Evolutionary conservation across 805 yeast genomes (phyloP).

Genomic region (Starmerella vaccinii): DNA sequence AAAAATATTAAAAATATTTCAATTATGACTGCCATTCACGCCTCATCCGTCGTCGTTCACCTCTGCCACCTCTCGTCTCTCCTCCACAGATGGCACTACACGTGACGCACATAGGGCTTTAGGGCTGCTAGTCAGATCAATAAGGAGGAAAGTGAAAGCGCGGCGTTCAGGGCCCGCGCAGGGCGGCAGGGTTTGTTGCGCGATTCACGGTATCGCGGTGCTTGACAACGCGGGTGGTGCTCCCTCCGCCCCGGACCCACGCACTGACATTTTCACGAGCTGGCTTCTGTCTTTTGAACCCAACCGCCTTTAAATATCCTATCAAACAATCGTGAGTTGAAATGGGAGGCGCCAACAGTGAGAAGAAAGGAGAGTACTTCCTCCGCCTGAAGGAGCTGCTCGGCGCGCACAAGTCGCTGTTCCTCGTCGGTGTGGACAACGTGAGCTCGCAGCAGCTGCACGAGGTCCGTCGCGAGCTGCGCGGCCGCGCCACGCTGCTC

Average conservation of each 20-base stretch:
- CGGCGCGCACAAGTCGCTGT: slow-evolving; percentile 95
- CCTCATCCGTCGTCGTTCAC: too few relatives aligned
- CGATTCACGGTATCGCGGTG: slow-evolving; percentile 1
- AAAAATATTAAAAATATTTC: too few relatives aligned
- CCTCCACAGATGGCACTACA: too few relatives aligned
- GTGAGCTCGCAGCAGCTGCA: slow-evolving; percentile 99
- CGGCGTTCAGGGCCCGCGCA: too few relatives aligned
- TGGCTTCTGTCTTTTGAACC: not conserved
- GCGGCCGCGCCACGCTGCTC: slow-evolving; percentile 88
- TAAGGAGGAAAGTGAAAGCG: too few relatives aligned
- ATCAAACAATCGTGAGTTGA: slow-evolving; percentile 53
- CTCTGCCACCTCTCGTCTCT: too few relatives aligned
- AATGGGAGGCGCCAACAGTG: slow-evolving; percentile 89
- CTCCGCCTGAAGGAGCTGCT: slow-evolving; percentile 86
- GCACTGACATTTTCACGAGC: slow-evolving; percentile 1
- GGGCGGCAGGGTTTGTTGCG: too few relatives aligned
- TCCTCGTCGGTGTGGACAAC: slow-evolving; percentile 99
- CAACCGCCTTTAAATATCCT: slow-evolving; percentile 31
- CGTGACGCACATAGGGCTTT: too few relatives aligned
- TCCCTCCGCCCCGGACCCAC: not conserved
- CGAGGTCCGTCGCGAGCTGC: slow-evolving; percentile 94
- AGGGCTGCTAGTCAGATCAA: too few relatives aligned
- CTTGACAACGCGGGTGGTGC: not conserved
- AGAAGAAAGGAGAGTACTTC: slow-evolving; percentile 93
- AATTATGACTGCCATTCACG: too few relatives aligned